Percentiles rank a stretch among this genome's conserved stretches.
Evolutionary conservation across 2,329 filamentous ascomycete species (phyloP).

Genomic region (Capronia coronata): DNA sequence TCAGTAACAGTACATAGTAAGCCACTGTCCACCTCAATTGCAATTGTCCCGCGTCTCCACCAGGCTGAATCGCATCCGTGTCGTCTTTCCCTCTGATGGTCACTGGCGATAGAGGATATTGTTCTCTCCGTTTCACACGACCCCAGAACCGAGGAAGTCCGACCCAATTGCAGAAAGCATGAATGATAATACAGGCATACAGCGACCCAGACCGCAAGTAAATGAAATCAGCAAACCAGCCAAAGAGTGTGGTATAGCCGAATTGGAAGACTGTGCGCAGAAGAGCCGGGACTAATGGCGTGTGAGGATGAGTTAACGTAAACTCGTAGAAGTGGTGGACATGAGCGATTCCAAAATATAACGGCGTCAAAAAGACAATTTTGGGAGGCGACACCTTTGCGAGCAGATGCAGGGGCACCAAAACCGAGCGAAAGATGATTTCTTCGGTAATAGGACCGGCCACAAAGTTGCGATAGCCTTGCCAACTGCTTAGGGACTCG

Average conservation of each 20-base stretch:
- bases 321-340: constrained; percentile 96
- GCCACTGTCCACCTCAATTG: constrained; percentile 60
- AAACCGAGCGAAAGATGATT: constrained; percentile 81
- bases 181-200: constrained; percentile 65
- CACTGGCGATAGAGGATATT: constrained; percentile 30
- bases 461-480: constrained; percentile 78
- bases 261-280: constrained; percentile 76
- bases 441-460: constrained; percentile 89
- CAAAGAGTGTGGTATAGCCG: constrained; percentile 84
- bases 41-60: constrained; percentile 31
- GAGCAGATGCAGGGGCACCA: constrained; percentile 73
- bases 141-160: constrained; percentile 85
- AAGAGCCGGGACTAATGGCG: constrained; percentile 57
- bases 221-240: constrained; percentile 84
- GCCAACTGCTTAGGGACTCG: constrained; percentile 65
- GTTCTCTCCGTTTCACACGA: constrained; percentile 51
- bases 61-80: constrained; percentile 25
- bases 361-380: constrained; percentile 73
- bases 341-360: constrained; percentile 90
- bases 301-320: constrained; percentile 67
- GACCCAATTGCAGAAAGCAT: constrained; percentile 88
- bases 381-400: constrained; percentile 51
- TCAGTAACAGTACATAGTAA: constrained; percentile 72
- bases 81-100: constrained; percentile 39
- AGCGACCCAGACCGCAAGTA: constrained; percentile 80